Evolutionary conservation across 768 basidiomycete species (phyloP), one percentile per base, ranked within the genome.

Genomic region (Leccinum pellstonianum): DNA sequence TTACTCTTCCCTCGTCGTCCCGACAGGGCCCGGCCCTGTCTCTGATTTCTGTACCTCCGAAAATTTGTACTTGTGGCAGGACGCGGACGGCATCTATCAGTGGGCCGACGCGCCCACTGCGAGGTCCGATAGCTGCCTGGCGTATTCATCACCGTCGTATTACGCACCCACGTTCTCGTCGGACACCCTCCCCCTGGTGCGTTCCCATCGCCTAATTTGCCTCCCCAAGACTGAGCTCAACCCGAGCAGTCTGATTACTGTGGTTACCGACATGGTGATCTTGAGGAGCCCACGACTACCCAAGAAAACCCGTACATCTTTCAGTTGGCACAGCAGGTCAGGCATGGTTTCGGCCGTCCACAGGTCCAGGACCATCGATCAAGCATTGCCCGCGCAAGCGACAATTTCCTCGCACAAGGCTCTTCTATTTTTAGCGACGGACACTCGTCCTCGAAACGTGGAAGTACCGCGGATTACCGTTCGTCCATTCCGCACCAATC

Each of bases 311-410:
- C 64, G 4, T 68, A 70, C 51, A 67, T 64, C 49, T 58, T 57
- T 33, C 68, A 67, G 15, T 50, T 62, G 52, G 64, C 67, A 25
- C 70, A 74, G 23, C 70, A 70, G 29, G 57, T 64, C 52, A 67
- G 64, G 52, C 60, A 57, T 54, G 56, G 55, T 6, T 58, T 62
- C 14, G 54, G 37, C 2, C 70, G 70, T 52, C 55, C 68, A n/a
- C 70, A 67, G 8, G 58, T 59, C 9, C 69, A 73, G 56, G 74
- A 74, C 58, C 62, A 73, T 57, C 68, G 74, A 19, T 67, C 70
- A 14, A 70, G 62, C 55, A 75, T 73, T 5, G 72, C 72, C 41
- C 70, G 68, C 23, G 73, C 69, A 4, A 74, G 74, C 57, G 72
- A 73, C 61, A 65, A 58, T 37, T 73, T 74, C 63, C 72, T 72